Base-by-base conservation (phyloP, 805 yeast genomes). In the Starmerella stellata region DNA sequence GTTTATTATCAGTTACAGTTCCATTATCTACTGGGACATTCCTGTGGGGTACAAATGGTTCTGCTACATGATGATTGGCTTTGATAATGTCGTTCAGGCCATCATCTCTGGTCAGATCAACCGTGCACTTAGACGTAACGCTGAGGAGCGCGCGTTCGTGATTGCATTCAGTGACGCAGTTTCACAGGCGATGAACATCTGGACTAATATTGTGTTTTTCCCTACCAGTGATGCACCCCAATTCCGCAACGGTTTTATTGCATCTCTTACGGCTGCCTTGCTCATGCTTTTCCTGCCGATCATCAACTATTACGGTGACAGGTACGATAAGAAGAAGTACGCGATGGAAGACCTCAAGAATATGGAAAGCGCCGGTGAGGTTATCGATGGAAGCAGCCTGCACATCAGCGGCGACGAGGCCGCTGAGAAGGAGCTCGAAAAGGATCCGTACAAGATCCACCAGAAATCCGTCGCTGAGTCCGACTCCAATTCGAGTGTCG, bases 171-270 rank as follows among this genome's bases (percentile, higher is more conserved):
- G 57, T 34, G 59, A 57, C 38, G 58, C 60, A 9, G 52, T 57
- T 3, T 64, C 68, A 7, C 66, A 64, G 39, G 65, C 66, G 8
- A 60, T 63, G 53, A 64, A 63, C 38, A 59, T 64, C 36, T 64
- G 68, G 63, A 63, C 68, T 11, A 64, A 62, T 41, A 61, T 64
- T 39, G 68, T 53, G 3, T 61, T 62, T 41, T 64, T 52, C 44
- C 67, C 68, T 7, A 63, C 68, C 1, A 48, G 48, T 9, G 40
- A 58, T n/a, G 60, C 64, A 3, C 68, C 68, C 2, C 42, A 56
- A 40, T 64, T 64, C 53, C 56, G 50, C 33, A 41, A 45, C 9
- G 68, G 68, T 5, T 63, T 59, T 41, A 60, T 59, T 32, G 53
- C 56, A 20, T 56, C 62, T 7, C 45, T 59, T 1, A 50, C 56